Evolutionary conservation across 805 yeast species (phyloP).

Genomic region (Blastobotrys chiropterorum): DNA sequence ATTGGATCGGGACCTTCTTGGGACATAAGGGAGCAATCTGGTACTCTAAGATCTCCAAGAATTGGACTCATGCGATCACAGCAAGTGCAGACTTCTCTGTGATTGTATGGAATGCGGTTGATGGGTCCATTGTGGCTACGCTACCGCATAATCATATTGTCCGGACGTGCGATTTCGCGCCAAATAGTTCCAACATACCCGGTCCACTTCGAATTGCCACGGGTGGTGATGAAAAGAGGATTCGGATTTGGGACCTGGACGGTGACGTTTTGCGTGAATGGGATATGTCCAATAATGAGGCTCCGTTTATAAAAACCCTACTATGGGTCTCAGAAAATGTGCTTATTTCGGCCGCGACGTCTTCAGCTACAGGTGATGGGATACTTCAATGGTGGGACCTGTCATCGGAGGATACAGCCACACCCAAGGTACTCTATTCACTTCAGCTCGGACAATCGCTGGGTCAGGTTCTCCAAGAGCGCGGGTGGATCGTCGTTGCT

Average conservation of each 20-base stretch:
- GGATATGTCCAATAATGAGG: constrained; percentile 14
- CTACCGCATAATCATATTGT: constrained; percentile 23
- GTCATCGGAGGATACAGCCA: constrained; percentile 9
- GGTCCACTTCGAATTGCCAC: constrained; percentile 14
- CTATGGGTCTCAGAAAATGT: constrained; percentile 21
- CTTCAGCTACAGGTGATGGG: constrained; percentile 13
- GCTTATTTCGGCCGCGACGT: constrained; percentile 18
- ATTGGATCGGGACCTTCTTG: constrained; percentile 32
- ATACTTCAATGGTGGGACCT: constrained; percentile 27
- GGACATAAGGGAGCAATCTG: constrained; percentile 34
- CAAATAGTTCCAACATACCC: background rate
- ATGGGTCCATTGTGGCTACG: constrained; percentile 15
- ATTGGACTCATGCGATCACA: constrained; percentile 23
- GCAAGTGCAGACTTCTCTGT: constrained; percentile 32
- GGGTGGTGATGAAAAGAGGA: constrained; percentile 25
- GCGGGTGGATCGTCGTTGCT: constrained; percentile 20
- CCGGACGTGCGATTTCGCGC: constrained; percentile 19
- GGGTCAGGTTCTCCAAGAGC: constrained; percentile 22
- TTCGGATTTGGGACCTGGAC: constrained; percentile 23
- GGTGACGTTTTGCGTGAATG: constrained; percentile 17
- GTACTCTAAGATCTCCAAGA: constrained; percentile 25
- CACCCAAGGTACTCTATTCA: constrained; percentile 6
- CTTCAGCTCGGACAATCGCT: constrained; percentile 7
- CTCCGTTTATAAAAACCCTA: constrained; percentile 16
- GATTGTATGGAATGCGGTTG: constrained; percentile 20